phyloP scores from a whole-genome alignment of 139 green algal species.

The Micractinium sp. region DNA sequence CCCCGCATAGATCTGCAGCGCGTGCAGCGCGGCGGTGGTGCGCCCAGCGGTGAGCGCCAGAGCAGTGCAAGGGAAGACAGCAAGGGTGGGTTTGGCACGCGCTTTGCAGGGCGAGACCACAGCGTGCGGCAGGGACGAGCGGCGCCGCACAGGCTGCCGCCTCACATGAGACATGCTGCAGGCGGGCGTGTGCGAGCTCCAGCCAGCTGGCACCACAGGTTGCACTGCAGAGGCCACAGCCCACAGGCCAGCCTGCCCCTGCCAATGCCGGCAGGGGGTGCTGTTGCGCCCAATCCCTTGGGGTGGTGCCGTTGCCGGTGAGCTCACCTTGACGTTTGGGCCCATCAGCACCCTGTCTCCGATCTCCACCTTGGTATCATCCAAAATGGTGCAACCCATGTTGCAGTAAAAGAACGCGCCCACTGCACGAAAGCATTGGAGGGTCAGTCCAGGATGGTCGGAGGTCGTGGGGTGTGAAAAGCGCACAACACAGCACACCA shows the following conservation, averaged over 20 bases:
- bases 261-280: not conserved
- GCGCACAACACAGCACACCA: not conserved
- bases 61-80: not conserved
- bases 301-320: too few species aligned
- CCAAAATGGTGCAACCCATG: slow-evolving; percentile 62
- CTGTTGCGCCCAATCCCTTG: too few species aligned
- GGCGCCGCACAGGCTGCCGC: not conserved
- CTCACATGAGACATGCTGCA: not conserved
- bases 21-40: not conserved
- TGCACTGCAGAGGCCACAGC: too few species aligned
- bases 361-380: slow-evolving; percentile 52
- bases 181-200: too few species aligned
- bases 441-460: not conserved
- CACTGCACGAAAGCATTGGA: not conserved
- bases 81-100: not conserved
- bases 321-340: slow-evolving; percentile 51
- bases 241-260: not conserved
- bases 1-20: not conserved
- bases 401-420: slow-evolving; percentile 35
- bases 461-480: too few species aligned
- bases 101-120: not conserved
- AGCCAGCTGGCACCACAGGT: not conserved
- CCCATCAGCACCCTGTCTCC: slow-evolving; percentile 57
- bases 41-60: not conserved
- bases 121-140: not conserved